A percentile compares a stretch with the other conserved stretches of the same genome.
These are phyloP conservation scores for Calycina marina DNA, from an alignment of 2,329 filamentous ascomycete genomes.

Conservation along the genomic window DNA sequence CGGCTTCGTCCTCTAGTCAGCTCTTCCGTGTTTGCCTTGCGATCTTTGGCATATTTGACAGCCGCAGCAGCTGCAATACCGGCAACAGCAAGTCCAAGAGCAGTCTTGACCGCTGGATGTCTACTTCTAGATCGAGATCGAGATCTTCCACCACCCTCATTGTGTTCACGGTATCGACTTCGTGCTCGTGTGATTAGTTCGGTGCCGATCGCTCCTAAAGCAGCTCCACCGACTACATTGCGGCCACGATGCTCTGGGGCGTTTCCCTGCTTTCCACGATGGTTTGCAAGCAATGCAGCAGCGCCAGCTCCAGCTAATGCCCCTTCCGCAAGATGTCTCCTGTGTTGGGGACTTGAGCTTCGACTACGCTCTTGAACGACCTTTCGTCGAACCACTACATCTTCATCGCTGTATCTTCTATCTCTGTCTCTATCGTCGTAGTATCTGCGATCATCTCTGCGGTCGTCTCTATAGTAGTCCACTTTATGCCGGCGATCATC, in stretches of 20 bases:
- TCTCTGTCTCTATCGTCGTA: constrained; percentile 19
- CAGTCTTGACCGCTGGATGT: constrained; percentile 34
- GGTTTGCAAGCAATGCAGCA: constrained; percentile 41
- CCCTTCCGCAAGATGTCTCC: constrained; percentile 47
- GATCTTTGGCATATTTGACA: constrained; percentile 46
- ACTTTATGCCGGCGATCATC: constrained; percentile 29
- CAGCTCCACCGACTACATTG: constrained; percentile 34
- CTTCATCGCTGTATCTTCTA: constrained; percentile 30
- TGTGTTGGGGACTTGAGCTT: constrained; percentile 36
- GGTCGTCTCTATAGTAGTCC: constrained; percentile 24
- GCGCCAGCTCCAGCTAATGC: constrained; percentile 48
- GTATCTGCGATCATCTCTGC: constrained; percentile 9
- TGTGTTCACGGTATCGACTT: constrained; percentile 43
- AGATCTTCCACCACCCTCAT: constrained; percentile 26
- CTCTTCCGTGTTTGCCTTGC: constrained; percentile 46
- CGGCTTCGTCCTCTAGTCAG: constrained; percentile 36
- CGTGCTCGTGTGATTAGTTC: constrained; percentile 44
- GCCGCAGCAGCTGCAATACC: constrained; percentile 51
- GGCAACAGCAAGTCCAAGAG: constrained; percentile 46
- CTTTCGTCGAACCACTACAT: constrained; percentile 26
- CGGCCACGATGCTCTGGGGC: constrained; percentile 16
- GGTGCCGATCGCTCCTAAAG: constrained; percentile 46
- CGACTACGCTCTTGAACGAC: constrained; percentile 32
- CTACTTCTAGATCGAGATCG: constrained; percentile 25
- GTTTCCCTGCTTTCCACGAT: constrained; percentile 28